A percentile compares a stretch with the other conserved stretches of the same genome.
These are phyloP conservation scores for Fistulina hepatica DNA, from an alignment of 1,284 basidiomycete species.

Conservation along the genomic window DNA sequence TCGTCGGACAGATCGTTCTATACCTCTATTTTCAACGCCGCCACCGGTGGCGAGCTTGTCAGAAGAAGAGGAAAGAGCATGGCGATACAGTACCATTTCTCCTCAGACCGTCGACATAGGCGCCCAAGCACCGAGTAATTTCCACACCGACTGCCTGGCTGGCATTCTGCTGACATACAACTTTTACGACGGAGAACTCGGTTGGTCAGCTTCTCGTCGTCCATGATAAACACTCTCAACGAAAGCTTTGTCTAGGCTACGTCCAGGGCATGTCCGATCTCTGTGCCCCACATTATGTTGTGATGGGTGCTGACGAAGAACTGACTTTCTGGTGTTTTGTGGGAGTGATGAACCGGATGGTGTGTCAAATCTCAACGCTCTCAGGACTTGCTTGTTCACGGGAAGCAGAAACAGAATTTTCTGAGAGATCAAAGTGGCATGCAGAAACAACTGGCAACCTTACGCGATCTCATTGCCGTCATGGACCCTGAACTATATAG, in stretches of 20 bases:
- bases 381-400: constrained; percentile 3
- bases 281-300: constrained; percentile 87
- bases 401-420: constrained; percentile 81
- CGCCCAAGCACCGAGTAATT: constrained; percentile 76
- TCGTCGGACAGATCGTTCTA: constrained; percentile 88
- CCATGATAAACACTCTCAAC: constrained; percentile 18
- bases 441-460: constrained; percentile 83
- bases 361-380: constrained; percentile 25
- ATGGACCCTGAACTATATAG: constrained; percentile 93
- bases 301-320: constrained; percentile 82
- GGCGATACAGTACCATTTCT: constrained; percentile 56
- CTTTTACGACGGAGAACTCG: constrained; percentile 80
- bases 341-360: constrained; percentile 91
- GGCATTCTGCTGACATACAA: constrained; percentile 88
- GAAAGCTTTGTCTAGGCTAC: constrained; percentile 44
- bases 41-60: constrained; percentile 21
- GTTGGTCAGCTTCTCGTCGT: constrained; percentile 34
- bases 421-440: constrained; percentile 95
- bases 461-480: constrained; percentile 83
- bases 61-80: constrained; percentile 42
- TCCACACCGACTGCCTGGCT: constrained; percentile 73
- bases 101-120: constrained; percentile 63
- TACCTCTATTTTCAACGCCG: constrained; percentile 69
- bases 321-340: constrained; percentile 95
- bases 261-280: constrained; percentile 98